Percentiles rank a stretch among this genome's conserved stretches.
These are phyloP conservation scores for Euphorbia pulcherrima DNA, from an alignment of 345 rosid species.

Conservation along the genomic window DNA sequence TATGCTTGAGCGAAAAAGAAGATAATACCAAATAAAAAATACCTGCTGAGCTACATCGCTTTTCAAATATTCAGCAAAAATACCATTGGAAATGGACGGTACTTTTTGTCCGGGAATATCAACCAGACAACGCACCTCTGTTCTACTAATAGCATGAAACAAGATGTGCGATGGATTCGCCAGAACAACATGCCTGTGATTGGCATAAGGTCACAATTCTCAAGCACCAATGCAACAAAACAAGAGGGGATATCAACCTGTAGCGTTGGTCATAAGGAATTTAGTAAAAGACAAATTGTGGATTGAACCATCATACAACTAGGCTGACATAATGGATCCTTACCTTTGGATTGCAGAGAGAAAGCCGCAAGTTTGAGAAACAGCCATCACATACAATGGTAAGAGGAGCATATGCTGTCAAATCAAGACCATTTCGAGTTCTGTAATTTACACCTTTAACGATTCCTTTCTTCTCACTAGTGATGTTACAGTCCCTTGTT, in stretches of 20 bases:
- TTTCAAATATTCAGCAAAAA: constrained; percentile 59
- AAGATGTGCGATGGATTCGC: constrained; percentile 56
- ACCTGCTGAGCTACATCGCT: constrained; percentile 52
- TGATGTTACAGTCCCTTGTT: constrained; percentile 73
- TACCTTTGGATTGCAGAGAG: constrained; percentile 69
- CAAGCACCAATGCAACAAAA: constrained; percentile 58
- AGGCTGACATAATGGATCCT: not conserved
- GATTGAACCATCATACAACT: too few relatives aligned
- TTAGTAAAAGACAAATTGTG: too few relatives aligned
- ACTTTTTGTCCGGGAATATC: constrained; percentile 58
- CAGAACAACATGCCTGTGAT: constrained; percentile 52
- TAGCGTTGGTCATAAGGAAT: not conserved
- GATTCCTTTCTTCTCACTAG: constrained; percentile 62
- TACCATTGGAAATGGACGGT: constrained; percentile 63
- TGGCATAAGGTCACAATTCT: constrained; percentile 53
- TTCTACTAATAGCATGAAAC: constrained; percentile 58
- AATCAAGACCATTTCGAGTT: constrained; percentile 52
- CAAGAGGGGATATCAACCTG: constrained; percentile 60
- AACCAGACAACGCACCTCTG: constrained; percentile 63
- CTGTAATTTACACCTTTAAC: constrained; percentile 71
- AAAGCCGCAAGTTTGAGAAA: constrained; percentile 76
- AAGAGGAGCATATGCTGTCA: constrained; percentile 53
- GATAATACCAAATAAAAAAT: not conserved
- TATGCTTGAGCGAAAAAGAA: not conserved
- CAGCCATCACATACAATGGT: constrained; percentile 81